Base-by-base conservation (phyloP, 2,329 filamentous ascomycete genomes). In the Diaporthe nobilis region DNA sequence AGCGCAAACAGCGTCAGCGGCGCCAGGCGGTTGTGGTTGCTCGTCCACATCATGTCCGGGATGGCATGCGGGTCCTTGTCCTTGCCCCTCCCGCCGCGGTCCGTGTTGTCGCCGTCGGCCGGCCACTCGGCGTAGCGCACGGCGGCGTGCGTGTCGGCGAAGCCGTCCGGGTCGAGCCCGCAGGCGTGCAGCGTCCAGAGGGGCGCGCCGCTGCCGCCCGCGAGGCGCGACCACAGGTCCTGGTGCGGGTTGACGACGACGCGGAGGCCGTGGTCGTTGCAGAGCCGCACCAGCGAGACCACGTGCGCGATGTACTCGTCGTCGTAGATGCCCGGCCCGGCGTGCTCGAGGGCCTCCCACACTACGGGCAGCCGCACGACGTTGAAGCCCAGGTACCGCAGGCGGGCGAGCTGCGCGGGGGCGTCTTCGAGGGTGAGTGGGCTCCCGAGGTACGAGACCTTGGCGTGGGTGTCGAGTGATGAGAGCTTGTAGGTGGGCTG, bases 21-120 rank as follows among this genome's bases (percentile, higher is more conserved):
- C 5, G 77, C 77, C 5, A 80, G 73, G n/a, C 79, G 72, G 75
- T 77, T 80, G 68, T 80, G 77, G 60, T 80, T 80, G 9, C 79
- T 80, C n/a, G 78, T 79, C 79, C 79, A 80, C 77, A 80, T 79
- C 79, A 80, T 80, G 42, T 70, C 58, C 51, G 79, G 79, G 39
- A 77, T 79, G n/a, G 70, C 51, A 12, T 76, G 77, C n/a, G 79
- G 79, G 60, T 80, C 76, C 42, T 79, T 80, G 13, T 79, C 75
- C 42, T 74, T 61, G 20, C 55, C 55, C 4, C 42, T 34, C 9
- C 72, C 72, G 34, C 72, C 72, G 49, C n/a, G n/a, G 1, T 25
- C 28, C 22, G 17, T 22, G n/a, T 39, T 31, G 37, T 77, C 58
- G 57, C 76, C 42, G n/a, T 79, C 78, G 4, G 53, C 25, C 12